Evolutionary conservation across 495 filamentous ascomycete species (phyloP), one percentile per base, ranked within the genome.

Genomic region (Tuber brumale): DNA sequence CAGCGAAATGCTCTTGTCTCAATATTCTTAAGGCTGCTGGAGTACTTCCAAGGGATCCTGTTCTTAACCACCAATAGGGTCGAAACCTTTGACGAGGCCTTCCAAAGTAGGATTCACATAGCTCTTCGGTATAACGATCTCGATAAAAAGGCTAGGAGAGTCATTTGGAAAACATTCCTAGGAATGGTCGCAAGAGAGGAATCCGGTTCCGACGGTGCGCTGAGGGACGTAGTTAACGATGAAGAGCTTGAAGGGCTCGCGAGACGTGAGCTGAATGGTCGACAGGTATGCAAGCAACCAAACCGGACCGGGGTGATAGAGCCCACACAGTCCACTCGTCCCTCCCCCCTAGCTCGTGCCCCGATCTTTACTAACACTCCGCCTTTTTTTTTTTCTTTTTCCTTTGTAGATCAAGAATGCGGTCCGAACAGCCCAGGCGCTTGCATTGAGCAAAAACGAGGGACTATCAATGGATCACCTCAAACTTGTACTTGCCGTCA

Each of bases 1-100:
- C 87, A 89, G 79, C 88, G 92, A 73, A 95, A 95, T 80, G 91
- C 91, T 1, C 86, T 95, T 0, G 92, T 95, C 31, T 91, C 89
- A 74, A 90, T 94, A 82, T 92, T 93, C 86, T 84, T 93, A 0
- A 88, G 91, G 14, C 84, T 90, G 27, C 86, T 93, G 0, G 86
- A 88, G 76, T 87, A 87, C 71, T 86, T 82, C 76, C 82, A 83
- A 7, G 86, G 87, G 31, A 87, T 87, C 74, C 83, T 87, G 51
- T 88, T 88, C 80, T 72, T 88, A n/a, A 88, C 86, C 18, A 88
- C 87, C 31, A 87, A 88, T 72, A 84, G 81, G 0, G 81, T 86
- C 19, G 84, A 84, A 42, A 82, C 74, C 21, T 85, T 89, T 66
- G 88, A 89, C 77, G 83, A 86, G 75, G 87, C 87, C 0, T 86